These are phyloP conservation scores for Blumeriella jaapii DNA, from an alignment of 2,329 filamentous ascomycete genomes.

Conservation along the genomic window DNA sequence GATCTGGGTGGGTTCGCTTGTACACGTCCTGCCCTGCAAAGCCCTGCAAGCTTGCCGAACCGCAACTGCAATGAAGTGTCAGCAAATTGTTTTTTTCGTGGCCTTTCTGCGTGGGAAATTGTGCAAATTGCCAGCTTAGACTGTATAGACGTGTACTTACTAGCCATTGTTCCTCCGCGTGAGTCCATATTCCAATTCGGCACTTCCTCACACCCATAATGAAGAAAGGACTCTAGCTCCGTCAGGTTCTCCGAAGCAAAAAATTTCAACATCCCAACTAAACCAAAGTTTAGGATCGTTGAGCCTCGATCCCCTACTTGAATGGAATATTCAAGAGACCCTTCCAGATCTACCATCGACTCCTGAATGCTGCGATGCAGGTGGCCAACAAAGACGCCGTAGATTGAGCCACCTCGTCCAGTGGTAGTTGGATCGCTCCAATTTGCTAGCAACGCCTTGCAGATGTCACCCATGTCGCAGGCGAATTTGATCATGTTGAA, in stretches of 20 bases:
- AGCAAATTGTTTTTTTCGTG: no score
- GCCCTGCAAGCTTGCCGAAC: conserved; percentile 56
- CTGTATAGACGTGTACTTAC: conserved; percentile 1
- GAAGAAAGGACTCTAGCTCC: conserved; percentile 58
- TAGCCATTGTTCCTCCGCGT: conserved; percentile 58
- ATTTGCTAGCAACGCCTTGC: conserved; percentile 51
- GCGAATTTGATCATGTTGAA: conserved; percentile 63
- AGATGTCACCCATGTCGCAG: conserved; percentile 50
- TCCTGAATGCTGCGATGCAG: conserved; percentile 50
- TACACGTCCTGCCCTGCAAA: conserved; percentile 60
- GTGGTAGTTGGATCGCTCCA: conserved; percentile 53
- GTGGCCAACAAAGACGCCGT: conserved; percentile 60
- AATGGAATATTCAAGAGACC: conserved; percentile 53
- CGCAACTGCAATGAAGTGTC: conserved; percentile 29
- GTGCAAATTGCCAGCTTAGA: no score
- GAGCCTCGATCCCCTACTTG: conserved; percentile 59
- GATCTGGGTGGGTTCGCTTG: conserved; percentile 35
- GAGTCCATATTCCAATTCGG: conserved; percentile 61
- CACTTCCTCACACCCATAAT: conserved; percentile 62
- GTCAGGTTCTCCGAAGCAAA: conserved; percentile 57
- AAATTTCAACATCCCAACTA: conserved; percentile 54
- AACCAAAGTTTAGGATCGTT: conserved; percentile 59
- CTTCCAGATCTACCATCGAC: conserved; percentile 49
- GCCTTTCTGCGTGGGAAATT: no score
- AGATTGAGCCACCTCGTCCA: conserved; percentile 57